These are phyloP conservation scores for Solanum appendiculatum DNA, from an alignment of 257 asterid genomes.

Conservation along the genomic window DNA sequence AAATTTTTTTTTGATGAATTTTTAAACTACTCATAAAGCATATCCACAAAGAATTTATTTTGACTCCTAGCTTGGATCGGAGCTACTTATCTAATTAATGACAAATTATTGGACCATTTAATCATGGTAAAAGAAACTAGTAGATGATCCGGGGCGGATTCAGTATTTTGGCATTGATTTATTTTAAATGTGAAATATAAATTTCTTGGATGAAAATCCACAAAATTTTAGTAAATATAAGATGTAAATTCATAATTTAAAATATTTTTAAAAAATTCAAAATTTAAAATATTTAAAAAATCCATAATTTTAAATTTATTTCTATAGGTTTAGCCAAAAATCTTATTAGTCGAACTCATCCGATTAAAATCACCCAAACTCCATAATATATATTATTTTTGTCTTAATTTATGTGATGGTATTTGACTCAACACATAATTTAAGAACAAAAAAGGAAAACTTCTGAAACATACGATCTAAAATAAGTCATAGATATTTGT, in stretches of 20 bases:
- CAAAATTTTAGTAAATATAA: not conserved
- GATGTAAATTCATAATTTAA: not conserved
- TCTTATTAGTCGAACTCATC: not conserved
- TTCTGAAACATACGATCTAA: no score
- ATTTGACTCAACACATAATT: no score
- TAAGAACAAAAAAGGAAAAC: no score
- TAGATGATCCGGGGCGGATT: not conserved
- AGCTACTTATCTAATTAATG: no score
- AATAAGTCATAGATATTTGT: no score
- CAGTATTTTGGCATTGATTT: no score
- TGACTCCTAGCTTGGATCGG: not conserved
- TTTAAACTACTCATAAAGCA: not conserved
- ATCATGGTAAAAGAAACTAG: not conserved
- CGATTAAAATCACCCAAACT: not conserved
- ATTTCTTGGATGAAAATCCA: not conserved
- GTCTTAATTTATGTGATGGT: not conserved
- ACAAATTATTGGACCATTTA: not conserved
- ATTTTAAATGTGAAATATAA: not conserved
- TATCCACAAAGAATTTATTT: not conserved
- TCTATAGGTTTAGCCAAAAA: not conserved
- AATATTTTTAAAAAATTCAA: no score
- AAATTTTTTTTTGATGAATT: not conserved
- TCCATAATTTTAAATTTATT: no score
- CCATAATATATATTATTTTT: not conserved
- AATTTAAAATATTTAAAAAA: no score